A percentile compares a stretch with the other conserved stretches of the same genome.
Evolutionary conservation across 2,329 filamentous ascomycete species (phyloP).

Genomic region (Macroventuria anomochaeta): DNA sequence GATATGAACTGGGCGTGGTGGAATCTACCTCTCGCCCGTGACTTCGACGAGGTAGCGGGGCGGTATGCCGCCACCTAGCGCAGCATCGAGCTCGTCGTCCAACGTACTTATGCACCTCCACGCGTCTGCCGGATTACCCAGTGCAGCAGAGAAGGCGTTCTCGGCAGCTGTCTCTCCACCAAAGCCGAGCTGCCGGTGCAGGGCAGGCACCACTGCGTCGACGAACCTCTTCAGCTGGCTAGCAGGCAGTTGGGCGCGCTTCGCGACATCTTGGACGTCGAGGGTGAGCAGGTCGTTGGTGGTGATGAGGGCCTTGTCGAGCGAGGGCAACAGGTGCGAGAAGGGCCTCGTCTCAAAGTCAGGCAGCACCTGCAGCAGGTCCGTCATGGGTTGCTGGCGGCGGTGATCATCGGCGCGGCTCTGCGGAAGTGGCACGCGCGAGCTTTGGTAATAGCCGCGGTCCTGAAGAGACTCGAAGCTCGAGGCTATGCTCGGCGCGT

Average conservation of each 20-base stretch:
- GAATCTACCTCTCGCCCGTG: conserved; percentile 76
- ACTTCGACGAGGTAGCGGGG: conserved; percentile 85
- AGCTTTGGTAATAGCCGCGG: neutral
- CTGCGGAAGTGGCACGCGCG: conserved; percentile 27
- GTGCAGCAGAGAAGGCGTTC: conserved; percentile 27
- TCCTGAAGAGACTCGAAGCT: neutral
- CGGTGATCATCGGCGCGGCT: conserved; percentile 32
- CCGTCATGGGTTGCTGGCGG: conserved; percentile 67
- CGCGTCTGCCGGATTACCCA: conserved; percentile 32
- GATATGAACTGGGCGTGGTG: neutral
- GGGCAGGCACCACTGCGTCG: conserved; percentile 68
- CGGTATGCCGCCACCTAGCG: conserved; percentile 79
- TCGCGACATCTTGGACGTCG: conserved; percentile 81
- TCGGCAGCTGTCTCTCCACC: conserved; percentile 30
- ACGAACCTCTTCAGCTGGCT: conserved; percentile 79
- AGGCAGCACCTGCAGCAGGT: conserved; percentile 83
- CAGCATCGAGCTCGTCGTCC: conserved; percentile 72
- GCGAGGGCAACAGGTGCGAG: conserved; percentile 75
- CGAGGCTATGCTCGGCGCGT: neutral
- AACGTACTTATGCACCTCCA: conserved; percentile 78
- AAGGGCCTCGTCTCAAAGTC: conserved; percentile 75
- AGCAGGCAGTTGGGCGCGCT: conserved; percentile 80
- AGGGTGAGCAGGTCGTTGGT: conserved; percentile 86
- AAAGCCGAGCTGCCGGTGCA: conserved; percentile 68
- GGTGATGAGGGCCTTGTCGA: conserved; percentile 79